Percentiles rank a stretch among this genome's conserved stretches.
phyloP scores from a whole-genome alignment of 768 basidiomycete species.

The Cyclocybe aegerita region DNA sequence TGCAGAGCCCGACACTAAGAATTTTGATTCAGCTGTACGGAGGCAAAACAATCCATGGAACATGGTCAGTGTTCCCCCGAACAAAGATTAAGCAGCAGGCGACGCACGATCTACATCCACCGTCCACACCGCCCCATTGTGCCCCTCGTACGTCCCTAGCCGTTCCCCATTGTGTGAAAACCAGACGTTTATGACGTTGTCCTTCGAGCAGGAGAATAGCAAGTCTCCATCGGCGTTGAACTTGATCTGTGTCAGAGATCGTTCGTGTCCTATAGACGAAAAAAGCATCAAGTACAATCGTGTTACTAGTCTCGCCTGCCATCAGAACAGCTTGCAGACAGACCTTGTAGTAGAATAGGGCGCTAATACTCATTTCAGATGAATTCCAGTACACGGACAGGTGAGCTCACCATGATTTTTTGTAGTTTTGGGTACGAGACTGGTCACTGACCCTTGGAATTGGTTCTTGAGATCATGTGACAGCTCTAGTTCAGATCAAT shows the following conservation, averaged over 20 bases:
- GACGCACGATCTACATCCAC: constrained; percentile 91
- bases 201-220: constrained; percentile 94
- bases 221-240: constrained; percentile 97
- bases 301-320: neutral
- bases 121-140: constrained; percentile 97
- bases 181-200: constrained; percentile 95
- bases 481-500: too few species aligned
- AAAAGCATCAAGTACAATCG: constrained; percentile 18
- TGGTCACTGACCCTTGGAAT: too few species aligned
- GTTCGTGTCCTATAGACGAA: constrained; percentile 78
- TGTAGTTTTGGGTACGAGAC: constrained; percentile 5
- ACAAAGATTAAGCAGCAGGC: neutral
- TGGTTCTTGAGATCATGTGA: too few species aligned
- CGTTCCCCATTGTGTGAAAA: constrained; percentile 97
- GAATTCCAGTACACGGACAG: neutral
- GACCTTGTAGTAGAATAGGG: constrained; percentile 76
- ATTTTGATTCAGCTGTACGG: constrained; percentile 69
- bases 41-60: neutral
- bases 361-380: constrained; percentile 38
- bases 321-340: neutral
- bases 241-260: constrained; percentile 95
- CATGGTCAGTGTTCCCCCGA: too few species aligned
- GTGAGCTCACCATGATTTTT: constrained; percentile 33
- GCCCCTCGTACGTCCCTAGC: constrained; percentile 92
- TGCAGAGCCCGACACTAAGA: constrained; percentile 88